Conservation (phyloP, 768 basidiomycete species). For the Amanita subjunquillea region DNA sequence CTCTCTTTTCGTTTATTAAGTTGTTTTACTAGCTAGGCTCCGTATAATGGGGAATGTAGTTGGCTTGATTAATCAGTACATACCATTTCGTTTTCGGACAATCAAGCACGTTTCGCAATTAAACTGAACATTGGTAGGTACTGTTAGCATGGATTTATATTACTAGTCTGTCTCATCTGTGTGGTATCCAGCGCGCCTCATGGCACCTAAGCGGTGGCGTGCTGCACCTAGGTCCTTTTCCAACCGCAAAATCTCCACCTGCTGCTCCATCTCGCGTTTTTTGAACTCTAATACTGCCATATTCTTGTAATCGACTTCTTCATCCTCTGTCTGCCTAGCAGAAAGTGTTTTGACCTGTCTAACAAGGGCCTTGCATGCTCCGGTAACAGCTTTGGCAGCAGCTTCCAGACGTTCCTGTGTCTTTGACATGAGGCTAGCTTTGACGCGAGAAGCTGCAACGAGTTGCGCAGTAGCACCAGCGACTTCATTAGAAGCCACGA, state of each 20-base stretch:
- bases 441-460: constrained; percentile 96
- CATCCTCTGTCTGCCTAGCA: constrained; percentile 68
- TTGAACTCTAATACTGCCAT: constrained; percentile 97
- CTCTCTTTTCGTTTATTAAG: background rate
- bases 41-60: constrained; percentile 3
- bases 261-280: constrained; percentile 97
- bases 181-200: constrained; percentile 86
- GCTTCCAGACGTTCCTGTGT: constrained; percentile 94
- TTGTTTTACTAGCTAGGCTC: constrained; percentile 4
- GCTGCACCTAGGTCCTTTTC: constrained; percentile 93
- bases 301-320: constrained; percentile 81
- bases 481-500: constrained; percentile 99
- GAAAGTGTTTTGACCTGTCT: constrained; percentile 94
- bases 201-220: constrained; percentile 69
- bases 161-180: constrained; percentile 68
- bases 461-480: constrained; percentile 96
- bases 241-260: constrained; percentile 93
- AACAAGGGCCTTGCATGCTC: constrained; percentile 94
- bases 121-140: background rate
- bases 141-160: background rate
- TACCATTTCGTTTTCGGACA: background rate
- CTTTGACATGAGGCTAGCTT: constrained; percentile 97
- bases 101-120: background rate
- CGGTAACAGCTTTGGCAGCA: constrained; percentile 95
- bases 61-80: constrained; percentile 1